A percentile compares a stretch with the other conserved stretches of the same genome.
Evolutionary conservation across 208 protist species (phyloP).

Genomic region (Borovskyia barvae): DNA sequence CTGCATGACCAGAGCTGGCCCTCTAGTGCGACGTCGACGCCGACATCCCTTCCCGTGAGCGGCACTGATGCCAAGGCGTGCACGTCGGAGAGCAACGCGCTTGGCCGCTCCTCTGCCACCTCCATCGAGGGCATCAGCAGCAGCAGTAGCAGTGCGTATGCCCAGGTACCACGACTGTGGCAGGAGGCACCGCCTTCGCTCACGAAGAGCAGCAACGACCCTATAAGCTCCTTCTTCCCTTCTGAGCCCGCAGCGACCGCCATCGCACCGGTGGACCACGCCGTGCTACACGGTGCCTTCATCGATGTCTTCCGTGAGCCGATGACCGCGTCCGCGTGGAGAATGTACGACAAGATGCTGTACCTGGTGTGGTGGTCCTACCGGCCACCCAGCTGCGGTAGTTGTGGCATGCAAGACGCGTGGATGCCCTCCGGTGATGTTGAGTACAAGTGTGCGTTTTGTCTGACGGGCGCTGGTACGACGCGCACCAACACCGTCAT

Average conservation of each 20-base stretch:
- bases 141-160: too few relatives aligned
- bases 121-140: too few relatives aligned
- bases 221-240: too few relatives aligned
- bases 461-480: conserved; percentile 51
- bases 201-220: too few relatives aligned
- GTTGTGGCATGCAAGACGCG: conserved; percentile 70
- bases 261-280: conserved; percentile 22
- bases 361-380: conserved; percentile 85
- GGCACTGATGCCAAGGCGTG: neutral
- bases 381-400: conserved; percentile 44
- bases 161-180: too few relatives aligned
- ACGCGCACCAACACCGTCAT: conserved; percentile 61
- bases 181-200: too few relatives aligned
- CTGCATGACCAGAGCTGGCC: conserved; percentile 8
- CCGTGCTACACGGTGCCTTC: conserved; percentile 47
- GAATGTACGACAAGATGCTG: conserved; percentile 76
- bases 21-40: conserved; percentile 5
- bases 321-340: conserved; percentile 41
- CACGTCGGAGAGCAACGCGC: too few relatives aligned
- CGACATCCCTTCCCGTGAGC: neutral
- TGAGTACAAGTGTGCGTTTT: conserved; percentile 68
- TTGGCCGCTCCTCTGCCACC: too few relatives aligned
- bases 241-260: too few relatives aligned
- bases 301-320: conserved; percentile 68
- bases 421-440: conserved; percentile 65